These are phyloP conservation scores for Neoascochyta sp. DNA, from an alignment of 2,329 filamentous ascomycete genomes.

Conservation along the genomic window DNA sequence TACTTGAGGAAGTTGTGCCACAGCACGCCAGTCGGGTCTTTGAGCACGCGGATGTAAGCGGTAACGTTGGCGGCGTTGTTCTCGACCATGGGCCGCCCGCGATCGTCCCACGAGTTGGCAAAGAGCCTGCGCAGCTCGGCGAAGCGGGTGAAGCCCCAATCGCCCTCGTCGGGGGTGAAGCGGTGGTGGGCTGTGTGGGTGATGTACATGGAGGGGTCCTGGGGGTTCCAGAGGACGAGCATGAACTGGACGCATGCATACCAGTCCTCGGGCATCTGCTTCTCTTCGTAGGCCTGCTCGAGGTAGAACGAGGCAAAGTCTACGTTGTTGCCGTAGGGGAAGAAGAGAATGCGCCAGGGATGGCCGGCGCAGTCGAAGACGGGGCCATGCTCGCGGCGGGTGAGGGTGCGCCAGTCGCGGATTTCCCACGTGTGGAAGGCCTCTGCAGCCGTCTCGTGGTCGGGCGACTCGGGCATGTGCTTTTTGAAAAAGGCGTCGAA, in stretches of 20 bases:
- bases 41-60: constrained; percentile 75
- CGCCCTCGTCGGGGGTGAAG: constrained; percentile 92
- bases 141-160: constrained; percentile 99
- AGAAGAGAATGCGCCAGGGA: constrained; percentile 94
- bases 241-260: constrained; percentile 95
- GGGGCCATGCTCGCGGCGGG: constrained; percentile 82
- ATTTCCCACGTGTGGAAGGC: constrained; percentile 81
- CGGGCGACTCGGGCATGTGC: constrained; percentile 71
- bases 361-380: constrained; percentile 79
- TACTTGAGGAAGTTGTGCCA: constrained; percentile 86
- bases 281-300: constrained; percentile 83
- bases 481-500: constrained; percentile 80
- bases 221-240: constrained; percentile 88
- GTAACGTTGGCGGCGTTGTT: constrained; percentile 75
- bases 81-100: constrained; percentile 68
- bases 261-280: constrained; percentile 79
- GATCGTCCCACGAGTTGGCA: constrained; percentile 68
- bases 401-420: constrained; percentile 71
- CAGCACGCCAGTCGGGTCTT: constrained; percentile 82
- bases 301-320: constrained; percentile 94
- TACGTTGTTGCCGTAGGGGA: constrained; percentile 90
- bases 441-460: constrained; percentile 76
- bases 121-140: constrained; percentile 85
- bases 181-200: constrained; percentile 84
- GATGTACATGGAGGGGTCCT: constrained; percentile 78